phyloP scores from a whole-genome alignment of 192 early-diverging fungal species.

The Haplosporangium gracile region DNA sequence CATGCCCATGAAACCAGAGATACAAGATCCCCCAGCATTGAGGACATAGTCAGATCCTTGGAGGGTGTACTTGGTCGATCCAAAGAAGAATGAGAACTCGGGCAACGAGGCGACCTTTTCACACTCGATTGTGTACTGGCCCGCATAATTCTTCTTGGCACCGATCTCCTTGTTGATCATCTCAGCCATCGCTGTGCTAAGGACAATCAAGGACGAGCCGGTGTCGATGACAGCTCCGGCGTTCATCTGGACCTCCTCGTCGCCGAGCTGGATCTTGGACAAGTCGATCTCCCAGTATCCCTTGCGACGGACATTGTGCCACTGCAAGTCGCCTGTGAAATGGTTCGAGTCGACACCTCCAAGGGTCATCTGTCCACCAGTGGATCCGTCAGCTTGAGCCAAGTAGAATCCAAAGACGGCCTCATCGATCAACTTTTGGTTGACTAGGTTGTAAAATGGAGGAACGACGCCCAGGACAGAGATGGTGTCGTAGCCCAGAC shows the following conservation, averaged over 20 bases:
- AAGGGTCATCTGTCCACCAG: slow-evolving; percentile 91
- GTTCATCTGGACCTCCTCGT: slow-evolving; percentile 75
- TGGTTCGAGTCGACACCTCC: slow-evolving; percentile 86
- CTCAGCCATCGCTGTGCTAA: slow-evolving; percentile 84
- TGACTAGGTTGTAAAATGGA: slow-evolving; percentile 95
- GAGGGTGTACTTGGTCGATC: slow-evolving; percentile 76
- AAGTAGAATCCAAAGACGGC: slow-evolving; percentile 94
- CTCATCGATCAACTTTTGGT: slow-evolving; percentile 83
- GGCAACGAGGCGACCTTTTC: slow-evolving; percentile 74
- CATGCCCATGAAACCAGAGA: slow-evolving; percentile 92
- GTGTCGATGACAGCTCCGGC: slow-evolving; percentile 93
- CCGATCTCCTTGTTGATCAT: slow-evolving; percentile 92
- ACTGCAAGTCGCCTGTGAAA: slow-evolving; percentile 79
- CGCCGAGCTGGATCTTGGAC: slow-evolving; percentile 82
- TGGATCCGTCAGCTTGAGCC: slow-evolving; percentile 72
- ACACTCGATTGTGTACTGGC: slow-evolving; percentile 93
- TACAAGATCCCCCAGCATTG: slow-evolving; percentile 74
- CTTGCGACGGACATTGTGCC: slow-evolving; percentile 90
- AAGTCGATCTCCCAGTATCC: slow-evolving; percentile 98
- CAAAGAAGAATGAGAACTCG: slow-evolving; percentile 83
- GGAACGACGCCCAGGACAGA: slow-evolving; percentile 91
- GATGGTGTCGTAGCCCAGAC: slow-evolving; percentile 91
- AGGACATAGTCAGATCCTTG: slow-evolving; percentile 65
- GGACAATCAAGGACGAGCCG: slow-evolving; percentile 87
- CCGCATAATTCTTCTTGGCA: slow-evolving; percentile 92